Base-by-base conservation (phyloP, 768 basidiomycete species). In the Rhizopogon vesiculosus region DNA sequence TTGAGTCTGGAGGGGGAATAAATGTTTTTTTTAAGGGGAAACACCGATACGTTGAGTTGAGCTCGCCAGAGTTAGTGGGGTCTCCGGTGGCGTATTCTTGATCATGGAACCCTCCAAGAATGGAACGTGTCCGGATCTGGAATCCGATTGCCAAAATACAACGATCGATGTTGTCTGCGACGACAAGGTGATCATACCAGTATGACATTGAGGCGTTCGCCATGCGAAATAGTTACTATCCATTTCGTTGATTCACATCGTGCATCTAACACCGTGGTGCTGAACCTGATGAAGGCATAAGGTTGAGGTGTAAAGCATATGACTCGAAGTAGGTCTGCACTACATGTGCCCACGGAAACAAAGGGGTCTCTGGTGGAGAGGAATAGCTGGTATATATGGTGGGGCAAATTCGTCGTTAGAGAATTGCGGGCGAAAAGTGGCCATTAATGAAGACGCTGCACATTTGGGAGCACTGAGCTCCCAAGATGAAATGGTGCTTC, bases 121-220 rank as follows among this genome's bases (percentile, higher is more conserved):
- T n/a, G n/a, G n/a, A n/a, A n/a, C n/a, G n/a, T n/a, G n/a, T n/a
- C n/a, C n/a, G n/a, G n/a, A 31, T 69, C 54, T 86, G 71, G 66
- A 86, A 93, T 7, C 91, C 91, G 2, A 91, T 93, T 3, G 89
- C 91, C 16, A 92, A 71, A 51, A 91, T 82, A 59, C 82, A 83
- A 58, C 80, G 70, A 59, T 86, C 82, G 54, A 92, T 73, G 5
- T 73, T 75, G 31, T 68, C 60, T 41, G 86, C 86, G 28, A 91
- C 76, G 29, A 92, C 66, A 35, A 93, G 65, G n/a, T 81, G 72
- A 62, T 92, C 86, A 59, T 83, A 89, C 22, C 3, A 25, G 22
- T 25, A 3, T 1, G 67, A 25, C 22, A 25, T 25, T 53, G n/a
- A 69, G 53, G 16, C 58, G 54, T 42, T 77, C 72, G 0, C 69